These are phyloP conservation scores for Ophiostoma sp. DNA, from an alignment of 2,329 filamentous ascomycete genomes.

Conservation along the genomic window DNA sequence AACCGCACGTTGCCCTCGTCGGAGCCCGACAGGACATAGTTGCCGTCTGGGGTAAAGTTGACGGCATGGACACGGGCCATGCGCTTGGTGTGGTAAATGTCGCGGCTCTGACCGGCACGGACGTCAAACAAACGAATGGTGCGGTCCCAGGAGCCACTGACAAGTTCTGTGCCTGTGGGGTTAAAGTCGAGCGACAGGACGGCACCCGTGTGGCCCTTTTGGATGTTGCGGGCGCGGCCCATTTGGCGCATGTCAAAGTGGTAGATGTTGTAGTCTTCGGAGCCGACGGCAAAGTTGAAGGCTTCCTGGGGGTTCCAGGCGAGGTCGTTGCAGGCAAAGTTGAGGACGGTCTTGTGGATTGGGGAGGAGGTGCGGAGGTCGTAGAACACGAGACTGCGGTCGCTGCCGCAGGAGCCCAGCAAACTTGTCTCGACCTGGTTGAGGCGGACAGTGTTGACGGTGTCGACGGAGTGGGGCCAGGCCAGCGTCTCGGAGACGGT, in stretches of 20 bases:
- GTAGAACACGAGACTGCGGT: conserved; percentile 86
- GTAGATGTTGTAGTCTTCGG: conserved; percentile 92
- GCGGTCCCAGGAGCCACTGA: conserved; percentile 84
- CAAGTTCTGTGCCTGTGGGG: conserved; percentile 90
- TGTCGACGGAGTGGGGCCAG: conserved; percentile 62
- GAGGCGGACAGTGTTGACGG: conserved; percentile 83
- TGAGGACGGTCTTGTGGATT: conserved; percentile 76
- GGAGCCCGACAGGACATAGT: conserved; percentile 85
- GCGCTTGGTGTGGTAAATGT: conserved; percentile 95
- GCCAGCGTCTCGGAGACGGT: conserved; percentile 30
- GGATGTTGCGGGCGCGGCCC: conserved; percentile 32
- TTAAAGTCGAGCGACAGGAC: conserved; percentile 97
- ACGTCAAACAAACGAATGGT: conserved; percentile 85
- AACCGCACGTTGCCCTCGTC: conserved; percentile 87
- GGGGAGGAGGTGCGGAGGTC: conserved; percentile 86
- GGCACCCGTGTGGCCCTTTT: conserved; percentile 51
- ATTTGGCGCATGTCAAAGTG: conserved; percentile 80
- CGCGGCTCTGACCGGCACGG: conserved; percentile 77
- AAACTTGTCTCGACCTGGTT: conserved; percentile 94
- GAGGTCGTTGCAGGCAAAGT: conserved; percentile 78
- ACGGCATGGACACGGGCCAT: conserved; percentile 80
- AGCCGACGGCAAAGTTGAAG: conserved; percentile 77
- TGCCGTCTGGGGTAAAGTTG: conserved; percentile 71
- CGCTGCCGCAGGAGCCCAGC: conserved; percentile 79
- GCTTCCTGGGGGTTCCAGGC: conserved; percentile 85